These are phyloP conservation scores for Monosporascus sp. DNA, from an alignment of 2,329 filamentous ascomycete genomes.

Conservation along the genomic window DNA sequence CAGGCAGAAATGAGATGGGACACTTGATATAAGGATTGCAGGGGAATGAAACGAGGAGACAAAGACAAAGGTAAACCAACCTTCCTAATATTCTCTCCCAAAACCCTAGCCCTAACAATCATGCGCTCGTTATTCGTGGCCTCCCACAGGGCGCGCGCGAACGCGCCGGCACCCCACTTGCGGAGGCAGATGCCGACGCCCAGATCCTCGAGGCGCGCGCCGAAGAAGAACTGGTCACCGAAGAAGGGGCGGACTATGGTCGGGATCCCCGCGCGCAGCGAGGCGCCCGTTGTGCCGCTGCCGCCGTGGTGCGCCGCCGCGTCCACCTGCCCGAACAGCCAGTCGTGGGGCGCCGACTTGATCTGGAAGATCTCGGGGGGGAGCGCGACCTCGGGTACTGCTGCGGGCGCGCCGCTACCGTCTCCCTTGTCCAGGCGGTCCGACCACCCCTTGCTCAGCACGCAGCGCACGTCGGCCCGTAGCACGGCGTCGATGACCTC, in stretches of 20 bases:
- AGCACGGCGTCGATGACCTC: slow-evolving; percentile 89
- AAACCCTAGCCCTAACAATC: slow-evolving; percentile 74
- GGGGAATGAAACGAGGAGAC: no score
- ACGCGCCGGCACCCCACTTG: slow-evolving; percentile 81
- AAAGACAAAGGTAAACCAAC: slow-evolving; percentile 44
- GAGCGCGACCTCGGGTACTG: slow-evolving; percentile 60
- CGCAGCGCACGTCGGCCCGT: slow-evolving; percentile 89
- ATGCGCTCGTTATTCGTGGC: slow-evolving; percentile 86
- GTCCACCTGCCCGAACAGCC: slow-evolving; percentile 91
- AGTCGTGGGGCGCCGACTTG: slow-evolving; percentile 88
- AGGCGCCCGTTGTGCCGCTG: slow-evolving; percentile 90
- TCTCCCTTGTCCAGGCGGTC: slow-evolving; percentile 52
- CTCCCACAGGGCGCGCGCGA: slow-evolving; percentile 85
- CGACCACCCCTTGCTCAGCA: slow-evolving; percentile 95
- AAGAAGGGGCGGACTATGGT: slow-evolving; percentile 97
- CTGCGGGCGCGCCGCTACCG: slow-evolving; percentile 3
- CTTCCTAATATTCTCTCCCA: slow-evolving; percentile 83
- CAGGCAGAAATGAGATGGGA: no score
- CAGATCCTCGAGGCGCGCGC: slow-evolving; percentile 80
- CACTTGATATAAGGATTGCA: no score
- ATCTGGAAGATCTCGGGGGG: slow-evolving; percentile 83
- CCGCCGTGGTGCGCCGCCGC: slow-evolving; percentile 93
- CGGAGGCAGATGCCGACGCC: slow-evolving; percentile 87
- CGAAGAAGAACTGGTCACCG: slow-evolving; percentile 97
- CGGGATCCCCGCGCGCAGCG: slow-evolving; percentile 81